These are phyloP conservation scores for Nemania sp. DNA, from an alignment of 2,329 filamentous ascomycete genomes.

Conservation along the genomic window DNA sequence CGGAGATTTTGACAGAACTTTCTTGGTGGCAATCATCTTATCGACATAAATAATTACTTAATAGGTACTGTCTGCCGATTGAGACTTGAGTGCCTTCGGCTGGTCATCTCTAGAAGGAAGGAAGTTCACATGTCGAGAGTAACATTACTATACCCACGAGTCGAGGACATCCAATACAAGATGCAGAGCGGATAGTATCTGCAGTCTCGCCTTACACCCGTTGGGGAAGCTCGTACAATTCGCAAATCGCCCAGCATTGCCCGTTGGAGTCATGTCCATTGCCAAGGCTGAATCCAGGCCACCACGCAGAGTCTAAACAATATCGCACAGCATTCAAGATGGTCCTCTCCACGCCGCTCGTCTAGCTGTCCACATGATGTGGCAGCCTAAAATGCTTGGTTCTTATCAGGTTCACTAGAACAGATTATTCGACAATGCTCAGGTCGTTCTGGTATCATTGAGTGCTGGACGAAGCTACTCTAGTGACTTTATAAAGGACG, in stretches of 20 bases:
- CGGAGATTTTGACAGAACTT: too few relatives aligned
- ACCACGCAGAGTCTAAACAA: neutral
- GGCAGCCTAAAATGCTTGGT: conserved; percentile 18
- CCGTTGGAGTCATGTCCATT: conserved; percentile 19
- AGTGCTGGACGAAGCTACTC: neutral
- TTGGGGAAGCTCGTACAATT: conserved; percentile 17
- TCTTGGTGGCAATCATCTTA: too few relatives aligned
- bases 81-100: too few relatives aligned
- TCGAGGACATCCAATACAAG: neutral
- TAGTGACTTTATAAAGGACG: neutral
- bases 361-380: neutral
- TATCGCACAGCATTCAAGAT: neutral
- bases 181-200: neutral
- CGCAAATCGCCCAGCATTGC: conserved; percentile 12
- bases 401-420: neutral
- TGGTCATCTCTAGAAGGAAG: conserved; percentile 25
- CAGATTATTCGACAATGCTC: conserved; percentile 1
- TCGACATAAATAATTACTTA: too few relatives aligned
- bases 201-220: conserved; percentile 2
- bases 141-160: conserved; percentile 18
- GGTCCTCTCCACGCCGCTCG: neutral
- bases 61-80: too few relatives aligned
- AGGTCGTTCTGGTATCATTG: neutral
- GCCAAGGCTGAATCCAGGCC: conserved; percentile 15
- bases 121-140: conserved; percentile 19